Percentiles rank a stretch among this genome's conserved stretches.
Evolutionary conservation across 768 basidiomycete species (phyloP).

Genomic region (Guyanaporus albipodus): DNA sequence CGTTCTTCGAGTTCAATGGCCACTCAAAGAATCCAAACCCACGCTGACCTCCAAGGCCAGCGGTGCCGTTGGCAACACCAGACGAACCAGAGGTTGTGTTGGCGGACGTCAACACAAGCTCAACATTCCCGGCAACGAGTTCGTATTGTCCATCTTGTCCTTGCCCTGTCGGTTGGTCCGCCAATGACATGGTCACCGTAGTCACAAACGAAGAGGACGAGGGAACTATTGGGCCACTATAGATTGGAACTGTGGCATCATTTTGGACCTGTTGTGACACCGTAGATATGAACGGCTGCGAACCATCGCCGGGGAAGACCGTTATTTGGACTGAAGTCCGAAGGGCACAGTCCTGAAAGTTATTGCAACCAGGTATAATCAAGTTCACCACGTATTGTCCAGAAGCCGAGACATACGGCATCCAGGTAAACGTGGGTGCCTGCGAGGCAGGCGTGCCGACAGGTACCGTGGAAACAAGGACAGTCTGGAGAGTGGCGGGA

Average conservation of each 20-base stretch:
- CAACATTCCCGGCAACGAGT: constrained; percentile 83
- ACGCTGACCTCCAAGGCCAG: constrained; percentile 34
- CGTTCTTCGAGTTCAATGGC: constrained; percentile 47
- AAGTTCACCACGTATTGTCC: constrained; percentile 85
- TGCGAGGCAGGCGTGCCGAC: constrained; percentile 58
- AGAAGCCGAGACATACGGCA: constrained; percentile 86
- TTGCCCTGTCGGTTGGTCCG: constrained; percentile 55
- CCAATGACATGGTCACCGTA: constrained; percentile 73
- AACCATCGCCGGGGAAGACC: constrained; percentile 71
- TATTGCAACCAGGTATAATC: constrained; percentile 80
- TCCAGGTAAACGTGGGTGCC: constrained; percentile 84
- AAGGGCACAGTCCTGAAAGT: constrained; percentile 72
- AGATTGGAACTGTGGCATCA: constrained; percentile 63
- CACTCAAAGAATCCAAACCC: constrained; percentile 92
- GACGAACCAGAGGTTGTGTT: constrained; percentile 37
- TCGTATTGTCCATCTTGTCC: constrained; percentile 69
- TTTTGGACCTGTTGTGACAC: constrained; percentile 67
- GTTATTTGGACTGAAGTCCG: constrained; percentile 82
- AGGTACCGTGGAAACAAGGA: constrained; percentile 63
- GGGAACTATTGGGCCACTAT: constrained; percentile 80
- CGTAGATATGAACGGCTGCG: constrained; percentile 61
- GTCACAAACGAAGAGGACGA: constrained; percentile 66
- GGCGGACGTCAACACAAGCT: constrained; percentile 68
- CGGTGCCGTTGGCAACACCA: constrained; percentile 26
- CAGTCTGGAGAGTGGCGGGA: constrained; percentile 72